A percentile compares a stretch with the other conserved stretches of the same genome.
phyloP scores from a whole-genome alignment of 768 basidiomycete genomes.

The Favolaschia claudopus region DNA sequence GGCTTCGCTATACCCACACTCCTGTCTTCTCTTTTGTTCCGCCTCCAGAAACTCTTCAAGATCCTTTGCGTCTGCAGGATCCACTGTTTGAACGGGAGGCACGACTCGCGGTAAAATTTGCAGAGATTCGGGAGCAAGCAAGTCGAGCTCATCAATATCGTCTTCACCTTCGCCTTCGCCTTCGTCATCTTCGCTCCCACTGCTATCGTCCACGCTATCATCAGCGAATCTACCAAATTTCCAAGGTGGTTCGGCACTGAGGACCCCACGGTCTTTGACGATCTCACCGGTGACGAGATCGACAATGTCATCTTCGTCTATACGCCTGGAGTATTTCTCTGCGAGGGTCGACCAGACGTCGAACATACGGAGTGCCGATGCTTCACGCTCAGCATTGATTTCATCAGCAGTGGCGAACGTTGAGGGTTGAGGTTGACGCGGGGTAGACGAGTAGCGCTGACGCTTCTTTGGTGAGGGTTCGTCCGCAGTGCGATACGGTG shows the following conservation, averaged over 20 bases:
- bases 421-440: slow-evolving; percentile 41
- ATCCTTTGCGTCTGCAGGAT: slow-evolving; percentile 66
- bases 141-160: slow-evolving; percentile 71
- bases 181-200: slow-evolving; percentile 44
- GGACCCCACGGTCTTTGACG: slow-evolving; percentile 74
- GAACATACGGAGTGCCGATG: slow-evolving; percentile 62
- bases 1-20: slow-evolving; percentile 55
- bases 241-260: slow-evolving; percentile 51
- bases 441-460: slow-evolving; percentile 54
- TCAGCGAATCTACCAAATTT: slow-evolving; percentile 62
- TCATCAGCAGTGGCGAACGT: slow-evolving; percentile 51
- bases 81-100: slow-evolving; percentile 51
- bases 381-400: slow-evolving; percentile 62
- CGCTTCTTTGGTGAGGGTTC: slow-evolving; percentile 58
- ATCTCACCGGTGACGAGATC: slow-evolving; percentile 69
- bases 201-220: slow-evolving; percentile 35
- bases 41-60: slow-evolving; percentile 72
- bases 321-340: slow-evolving; percentile 67
- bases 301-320: slow-evolving; percentile 84
- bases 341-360: slow-evolving; percentile 74
- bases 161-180: no score
- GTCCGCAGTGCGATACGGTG: slow-evolving; percentile 38
- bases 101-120: slow-evolving; percentile 38
- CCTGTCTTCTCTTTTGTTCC: slow-evolving; percentile 59
- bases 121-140: slow-evolving; percentile 33